Evolutionary conservation across 2,329 filamentous ascomycete species (phyloP).

Genomic region (Sporothrix curviconia): DNA sequence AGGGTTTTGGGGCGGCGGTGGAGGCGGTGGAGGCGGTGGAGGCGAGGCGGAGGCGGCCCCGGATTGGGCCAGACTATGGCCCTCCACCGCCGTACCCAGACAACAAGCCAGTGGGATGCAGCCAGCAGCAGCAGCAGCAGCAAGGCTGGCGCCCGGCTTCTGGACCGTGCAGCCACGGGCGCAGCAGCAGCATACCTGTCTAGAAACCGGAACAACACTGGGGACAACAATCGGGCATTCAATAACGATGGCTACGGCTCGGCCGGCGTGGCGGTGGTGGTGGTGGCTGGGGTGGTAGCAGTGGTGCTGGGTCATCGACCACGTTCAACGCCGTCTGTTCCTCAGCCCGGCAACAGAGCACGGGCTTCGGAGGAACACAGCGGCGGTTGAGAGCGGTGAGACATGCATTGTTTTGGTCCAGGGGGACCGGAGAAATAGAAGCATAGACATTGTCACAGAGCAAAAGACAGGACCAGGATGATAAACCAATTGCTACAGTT

Average conservation of each 20-base stretch:
- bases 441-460: background rate
- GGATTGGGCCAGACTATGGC: slow-evolving; percentile 32
- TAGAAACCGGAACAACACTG: slow-evolving; percentile 41
- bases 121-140: slow-evolving; percentile 23
- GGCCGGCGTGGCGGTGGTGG: slow-evolving; percentile 7
- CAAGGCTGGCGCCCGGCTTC: slow-evolving; percentile 61
- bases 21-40: slow-evolving; percentile 33
- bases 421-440: background rate
- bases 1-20: slow-evolving; percentile 34
- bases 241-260: slow-evolving; percentile 12
- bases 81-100: slow-evolving; percentile 50
- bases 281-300: slow-evolving; percentile 25
- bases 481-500: background rate
- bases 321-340: slow-evolving; percentile 31
- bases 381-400: slow-evolving; percentile 46
- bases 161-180: slow-evolving; percentile 62
- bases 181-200: slow-evolving; percentile 63
- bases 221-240: no score
- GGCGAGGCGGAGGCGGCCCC: no score
- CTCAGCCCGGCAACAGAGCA: slow-evolving; percentile 57
- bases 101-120: slow-evolving; percentile 31
- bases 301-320: slow-evolving; percentile 30
- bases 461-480: background rate
- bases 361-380: slow-evolving; percentile 65
- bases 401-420: no score